Evolutionary conservation across 225 moss, liverwort and hornwort genomes (phyloP).

Genomic region (Pseudisothecium myosuroides): DNA sequence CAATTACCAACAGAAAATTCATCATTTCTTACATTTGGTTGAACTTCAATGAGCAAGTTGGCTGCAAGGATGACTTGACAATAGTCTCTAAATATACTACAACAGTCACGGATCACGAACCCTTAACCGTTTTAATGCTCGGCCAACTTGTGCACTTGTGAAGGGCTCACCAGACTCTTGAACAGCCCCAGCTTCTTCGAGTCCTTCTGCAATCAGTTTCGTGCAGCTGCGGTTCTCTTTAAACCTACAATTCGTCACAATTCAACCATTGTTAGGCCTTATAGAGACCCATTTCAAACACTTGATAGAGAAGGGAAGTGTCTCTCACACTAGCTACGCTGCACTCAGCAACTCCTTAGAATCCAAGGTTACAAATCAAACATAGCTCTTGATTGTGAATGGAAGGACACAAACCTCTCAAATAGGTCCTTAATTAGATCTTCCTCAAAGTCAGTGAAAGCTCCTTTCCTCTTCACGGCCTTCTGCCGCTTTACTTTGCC

Average conservation of each 20-base stretch:
- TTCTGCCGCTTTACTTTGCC: constrained; percentile 33
- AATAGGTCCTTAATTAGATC: constrained; percentile 55
- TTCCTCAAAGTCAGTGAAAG: constrained; percentile 54
- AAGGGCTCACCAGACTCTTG: constrained; percentile 33
- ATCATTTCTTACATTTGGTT: neutral
- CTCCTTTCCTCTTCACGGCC: constrained; percentile 12
- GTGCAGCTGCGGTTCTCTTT: constrained; percentile 37
- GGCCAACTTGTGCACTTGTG: constrained; percentile 59
- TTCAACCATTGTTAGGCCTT: neutral
- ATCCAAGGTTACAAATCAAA: neutral
- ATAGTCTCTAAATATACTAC: neutral
- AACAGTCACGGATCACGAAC: neutral
- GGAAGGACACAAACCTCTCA: constrained; percentile 29
- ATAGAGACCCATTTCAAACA: neutral
- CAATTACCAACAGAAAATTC: neutral
- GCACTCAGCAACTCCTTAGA: neutral
- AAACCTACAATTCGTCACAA: constrained; percentile 26
- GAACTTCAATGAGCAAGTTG: neutral
- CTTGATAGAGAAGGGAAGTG: neutral
- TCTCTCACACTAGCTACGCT: neutral
- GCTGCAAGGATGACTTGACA: neutral
- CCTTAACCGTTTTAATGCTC: constrained; percentile 53
- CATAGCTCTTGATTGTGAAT: neutral
- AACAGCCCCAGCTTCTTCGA: constrained; percentile 34
- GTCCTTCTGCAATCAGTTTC: constrained; percentile 35